These are phyloP conservation scores for Linderniella brevidens DNA, from an alignment of 257 asterid genomes.

Conservation along the genomic window DNA sequence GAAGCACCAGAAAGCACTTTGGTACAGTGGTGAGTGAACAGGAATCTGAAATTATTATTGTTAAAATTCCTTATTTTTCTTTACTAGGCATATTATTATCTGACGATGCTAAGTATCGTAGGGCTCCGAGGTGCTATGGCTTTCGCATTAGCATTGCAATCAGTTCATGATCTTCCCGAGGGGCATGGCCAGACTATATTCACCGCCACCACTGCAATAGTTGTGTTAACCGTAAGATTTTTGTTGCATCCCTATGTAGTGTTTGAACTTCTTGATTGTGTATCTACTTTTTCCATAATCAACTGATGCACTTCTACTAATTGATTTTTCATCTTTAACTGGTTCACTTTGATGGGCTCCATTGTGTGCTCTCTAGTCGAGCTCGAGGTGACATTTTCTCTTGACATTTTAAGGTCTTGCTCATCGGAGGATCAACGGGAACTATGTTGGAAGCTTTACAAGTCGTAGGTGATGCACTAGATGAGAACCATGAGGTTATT, in stretches of 20 bases:
- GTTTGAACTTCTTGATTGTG: too few species aligned
- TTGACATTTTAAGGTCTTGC: constrained; percentile 54
- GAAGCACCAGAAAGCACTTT: constrained; percentile 97
- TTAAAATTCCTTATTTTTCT: too few species aligned
- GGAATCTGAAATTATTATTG: background rate
- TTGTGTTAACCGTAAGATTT: constrained; percentile 62
- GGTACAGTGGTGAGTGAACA: constrained; percentile 80
- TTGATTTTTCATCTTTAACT: too few species aligned
- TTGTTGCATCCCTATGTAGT: too few species aligned
- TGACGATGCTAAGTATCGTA: constrained; percentile 11
- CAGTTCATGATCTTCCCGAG: constrained; percentile 97
- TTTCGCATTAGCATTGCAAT: constrained; percentile 91
- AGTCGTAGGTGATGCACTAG: constrained; percentile 51
- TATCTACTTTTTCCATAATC: too few species aligned
- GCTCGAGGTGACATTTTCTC: too few species aligned
- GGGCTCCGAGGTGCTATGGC: constrained; percentile 99
- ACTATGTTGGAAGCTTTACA: constrained; percentile 93
- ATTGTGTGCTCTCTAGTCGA: too few species aligned
- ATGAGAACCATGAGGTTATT: too few species aligned
- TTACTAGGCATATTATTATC: too few species aligned
- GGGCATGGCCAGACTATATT: constrained; percentile 97
- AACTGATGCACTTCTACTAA: too few species aligned
- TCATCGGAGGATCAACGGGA: constrained; percentile 98
- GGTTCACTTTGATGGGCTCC: too few species aligned
- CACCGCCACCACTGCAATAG: constrained; percentile 98